Conservation (phyloP, 495 filamentous ascomycete genomes). For the Tuber aestivum region DNA sequence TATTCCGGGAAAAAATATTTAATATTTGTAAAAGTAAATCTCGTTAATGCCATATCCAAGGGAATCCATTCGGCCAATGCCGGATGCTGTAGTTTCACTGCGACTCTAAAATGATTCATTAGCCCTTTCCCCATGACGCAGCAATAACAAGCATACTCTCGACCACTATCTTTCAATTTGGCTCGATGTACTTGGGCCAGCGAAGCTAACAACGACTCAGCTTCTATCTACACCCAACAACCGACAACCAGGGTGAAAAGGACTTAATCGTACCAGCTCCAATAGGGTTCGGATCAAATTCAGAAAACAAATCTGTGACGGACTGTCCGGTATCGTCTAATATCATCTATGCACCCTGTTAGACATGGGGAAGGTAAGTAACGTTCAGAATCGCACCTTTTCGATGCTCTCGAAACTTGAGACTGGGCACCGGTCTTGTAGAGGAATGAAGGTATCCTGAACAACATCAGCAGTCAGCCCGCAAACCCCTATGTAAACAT, state of each 20-base stretch:
- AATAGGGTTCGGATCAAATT: constrained; percentile 72
- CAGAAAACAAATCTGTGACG: constrained; percentile 75
- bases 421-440: constrained; percentile 93
- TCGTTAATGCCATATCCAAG: constrained; percentile 78
- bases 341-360: constrained; percentile 57
- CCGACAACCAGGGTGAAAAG: constrained; percentile 13
- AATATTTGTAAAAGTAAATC: constrained; percentile 80
- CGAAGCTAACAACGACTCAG: constrained; percentile 54
- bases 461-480: neutral
- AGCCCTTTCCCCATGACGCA: neutral
- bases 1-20: constrained; percentile 96
- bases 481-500: neutral
- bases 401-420: constrained; percentile 85
- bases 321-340: constrained; percentile 69
- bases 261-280: constrained; percentile 53
- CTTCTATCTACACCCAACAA: constrained; percentile 27
- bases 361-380: constrained; percentile 3
- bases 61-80: constrained; percentile 83
- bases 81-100: constrained; percentile 96
- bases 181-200: constrained; percentile 92
- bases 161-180: constrained; percentile 73
- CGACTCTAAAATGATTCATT: constrained; percentile 52
- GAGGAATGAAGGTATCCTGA: constrained; percentile 77
- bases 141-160: constrained; percentile 47
- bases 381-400: constrained; percentile 33